These are phyloP conservation scores for Coleophoma eucalyptorum DNA, from an alignment of 2,329 filamentous ascomycete species.

Conservation along the genomic window DNA sequence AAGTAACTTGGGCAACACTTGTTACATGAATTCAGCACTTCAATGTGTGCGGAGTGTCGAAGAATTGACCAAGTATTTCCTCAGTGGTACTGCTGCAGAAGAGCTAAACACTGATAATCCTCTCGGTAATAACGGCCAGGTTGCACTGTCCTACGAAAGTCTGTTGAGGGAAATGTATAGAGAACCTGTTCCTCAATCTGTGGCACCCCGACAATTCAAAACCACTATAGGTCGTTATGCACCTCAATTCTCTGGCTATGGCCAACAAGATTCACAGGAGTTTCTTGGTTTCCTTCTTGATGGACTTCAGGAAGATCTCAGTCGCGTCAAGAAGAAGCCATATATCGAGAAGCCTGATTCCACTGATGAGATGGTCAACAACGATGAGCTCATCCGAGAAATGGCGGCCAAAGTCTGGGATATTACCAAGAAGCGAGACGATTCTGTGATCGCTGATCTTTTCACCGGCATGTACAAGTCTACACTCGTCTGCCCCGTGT, in stretches of 20 bases:
- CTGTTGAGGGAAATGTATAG: slow-evolving; percentile 78
- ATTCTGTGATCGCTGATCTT: slow-evolving; percentile 91
- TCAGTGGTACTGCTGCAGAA: slow-evolving; percentile 66
- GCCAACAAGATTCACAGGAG: slow-evolving; percentile 96
- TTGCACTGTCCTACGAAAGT: slow-evolving; percentile 79
- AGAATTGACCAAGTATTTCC: slow-evolving; percentile 89
- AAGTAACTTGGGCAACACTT: slow-evolving; percentile 91
- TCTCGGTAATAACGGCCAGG: slow-evolving; percentile 77
- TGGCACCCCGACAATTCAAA: slow-evolving; percentile 81
- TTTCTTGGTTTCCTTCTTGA: slow-evolving; percentile 94
- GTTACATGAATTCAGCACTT: slow-evolving; percentile 97
- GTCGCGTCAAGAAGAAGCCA: slow-evolving; percentile 89
- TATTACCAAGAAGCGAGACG: slow-evolving; percentile 87
- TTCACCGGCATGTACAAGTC: slow-evolving; percentile 99
- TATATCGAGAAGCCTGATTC: slow-evolving; percentile 98
- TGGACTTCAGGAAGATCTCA: slow-evolving; percentile 91
- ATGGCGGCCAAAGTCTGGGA: slow-evolving; percentile 89
- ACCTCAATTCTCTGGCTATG: slow-evolving; percentile 86
- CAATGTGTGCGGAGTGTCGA: slow-evolving; percentile 93
- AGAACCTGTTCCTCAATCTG: slow-evolving; percentile 59
- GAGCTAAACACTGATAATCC: slow-evolving; percentile 87
- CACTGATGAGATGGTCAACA: slow-evolving; percentile 89
- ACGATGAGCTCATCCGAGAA: slow-evolving; percentile 73
- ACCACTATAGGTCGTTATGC: slow-evolving; percentile 75
- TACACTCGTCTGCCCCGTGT: slow-evolving; percentile 86